A percentile compares a stretch with the other conserved stretches of the same genome.
phyloP scores from a whole-genome alignment of 169 alveolate species.

The Ophryocystis elektroscirrha region DNA sequence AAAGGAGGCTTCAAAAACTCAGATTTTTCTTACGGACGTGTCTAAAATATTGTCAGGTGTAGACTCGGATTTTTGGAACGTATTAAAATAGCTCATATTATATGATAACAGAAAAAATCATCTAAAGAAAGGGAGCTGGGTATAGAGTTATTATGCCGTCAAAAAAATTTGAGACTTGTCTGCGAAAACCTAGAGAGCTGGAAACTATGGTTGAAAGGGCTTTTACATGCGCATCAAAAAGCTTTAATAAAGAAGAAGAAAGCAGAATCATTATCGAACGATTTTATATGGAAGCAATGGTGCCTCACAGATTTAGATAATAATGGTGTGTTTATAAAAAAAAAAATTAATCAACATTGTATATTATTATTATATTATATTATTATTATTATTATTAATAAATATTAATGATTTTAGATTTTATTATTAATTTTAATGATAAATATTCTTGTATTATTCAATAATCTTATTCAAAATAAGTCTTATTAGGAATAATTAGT shows the following conservation, averaged over 20 bases:
- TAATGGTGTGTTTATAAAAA: conserved; percentile 7
- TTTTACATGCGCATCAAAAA: conserved; percentile 7
- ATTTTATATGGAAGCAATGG: conserved; percentile 23
- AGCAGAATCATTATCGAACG: conserved; percentile 8
- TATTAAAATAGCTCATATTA: conserved; percentile 1
- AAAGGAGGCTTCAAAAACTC: neutral
- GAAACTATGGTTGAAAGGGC: conserved; percentile 16
- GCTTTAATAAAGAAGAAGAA: conserved; percentile 5
- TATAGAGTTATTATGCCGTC: conserved; percentile 8
- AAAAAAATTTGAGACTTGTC: conserved; percentile 3
- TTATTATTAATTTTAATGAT: conserved; percentile 12
- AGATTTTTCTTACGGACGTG: conserved; percentile 11
- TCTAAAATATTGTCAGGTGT: conserved; percentile 14
- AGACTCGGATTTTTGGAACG: conserved; percentile 23
- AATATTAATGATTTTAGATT: conserved; percentile 7
- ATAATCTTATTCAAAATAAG: too few relatives aligned
- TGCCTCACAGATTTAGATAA: conserved; percentile 19
- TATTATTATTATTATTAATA: conserved; percentile 6
- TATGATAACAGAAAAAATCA: too few relatives aligned
- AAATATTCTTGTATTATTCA: too few relatives aligned
- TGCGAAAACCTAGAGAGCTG: conserved; percentile 16
- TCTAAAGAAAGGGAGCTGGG: too few relatives aligned
- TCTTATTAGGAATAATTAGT: too few relatives aligned
- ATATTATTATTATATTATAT: conserved; percentile 13
- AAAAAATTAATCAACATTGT: conserved; percentile 11